These are phyloP conservation scores for Hypoxylon sp. DNA, from an alignment of 2,329 filamentous ascomycete species.

Conservation along the genomic window DNA sequence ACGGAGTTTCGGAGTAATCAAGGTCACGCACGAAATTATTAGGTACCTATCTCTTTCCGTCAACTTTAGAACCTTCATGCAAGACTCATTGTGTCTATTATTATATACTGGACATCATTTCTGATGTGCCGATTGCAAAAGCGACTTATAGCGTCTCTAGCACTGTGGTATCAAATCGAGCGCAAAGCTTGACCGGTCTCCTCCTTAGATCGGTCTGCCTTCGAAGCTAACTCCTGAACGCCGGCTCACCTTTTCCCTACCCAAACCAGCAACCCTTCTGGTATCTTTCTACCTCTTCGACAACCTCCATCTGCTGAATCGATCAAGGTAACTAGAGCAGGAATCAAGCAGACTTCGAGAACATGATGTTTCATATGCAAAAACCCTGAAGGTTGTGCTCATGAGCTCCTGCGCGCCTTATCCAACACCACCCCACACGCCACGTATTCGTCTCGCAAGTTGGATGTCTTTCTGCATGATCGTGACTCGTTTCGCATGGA, in stretches of 20 bases:
- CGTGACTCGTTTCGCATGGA: conserved; percentile 95
- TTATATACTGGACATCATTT: conserved; percentile 18
- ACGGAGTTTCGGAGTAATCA: conserved; percentile 20
- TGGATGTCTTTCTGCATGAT: conserved; percentile 99
- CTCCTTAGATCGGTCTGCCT: conserved; percentile 7
- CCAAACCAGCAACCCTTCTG: conserved; percentile 24
- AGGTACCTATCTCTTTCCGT: not conserved
- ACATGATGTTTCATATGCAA: not conserved
- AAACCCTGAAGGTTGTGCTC: not conserved
- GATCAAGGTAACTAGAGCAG: not conserved
- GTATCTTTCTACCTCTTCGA: conserved; percentile 20
- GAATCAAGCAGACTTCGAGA: conserved; percentile 1
- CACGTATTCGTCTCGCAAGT: conserved; percentile 83
- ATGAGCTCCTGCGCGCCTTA: conserved; percentile 48
- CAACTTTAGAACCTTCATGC: not conserved
- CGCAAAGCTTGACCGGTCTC: conserved; percentile 10
- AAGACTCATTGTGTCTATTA: not conserved
- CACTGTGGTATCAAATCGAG: conserved; percentile 29
- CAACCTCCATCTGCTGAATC: not conserved
- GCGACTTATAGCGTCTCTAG: not conserved
- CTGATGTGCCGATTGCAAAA: not conserved
- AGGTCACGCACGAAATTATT: not conserved
- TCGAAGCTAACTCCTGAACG: conserved; percentile 28
- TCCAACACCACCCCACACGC: conserved; percentile 78
- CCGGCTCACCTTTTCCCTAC: conserved; percentile 27